Percentiles rank a stretch among this genome's conserved stretches.
Evolutionary conservation across 1,284 basidiomycete genomes (phyloP).

Genomic region (Gastroboletus turbinatus): DNA sequence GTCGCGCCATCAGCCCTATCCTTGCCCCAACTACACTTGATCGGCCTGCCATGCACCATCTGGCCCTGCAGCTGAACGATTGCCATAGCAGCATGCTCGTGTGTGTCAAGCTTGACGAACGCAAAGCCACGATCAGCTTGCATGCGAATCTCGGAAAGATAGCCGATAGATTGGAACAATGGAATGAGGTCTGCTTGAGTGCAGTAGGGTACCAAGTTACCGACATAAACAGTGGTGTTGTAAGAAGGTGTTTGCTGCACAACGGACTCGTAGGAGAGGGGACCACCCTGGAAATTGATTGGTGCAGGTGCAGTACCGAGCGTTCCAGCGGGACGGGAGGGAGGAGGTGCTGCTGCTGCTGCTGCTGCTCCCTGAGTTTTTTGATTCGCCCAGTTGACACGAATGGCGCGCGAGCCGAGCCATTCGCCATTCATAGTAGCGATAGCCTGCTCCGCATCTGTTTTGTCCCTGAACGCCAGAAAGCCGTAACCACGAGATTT

Average conservation of each 20-base stretch:
- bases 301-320: conserved; percentile 71
- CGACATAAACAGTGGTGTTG: conserved; percentile 97
- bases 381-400: conserved; percentile 99
- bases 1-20: conserved; percentile 77
- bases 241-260: conserved; percentile 87
- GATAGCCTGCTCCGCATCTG: conserved; percentile 97
- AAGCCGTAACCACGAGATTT: conserved; percentile 95
- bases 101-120: conserved; percentile 96
- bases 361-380: conserved; percentile 78
- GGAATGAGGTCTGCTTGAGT: conserved; percentile 96
- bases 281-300: conserved; percentile 84
- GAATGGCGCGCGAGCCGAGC: conserved; percentile 95
- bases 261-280: conserved; percentile 84
- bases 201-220: conserved; percentile 94
- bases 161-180: conserved; percentile 95
- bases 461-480: conserved; percentile 92
- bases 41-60: conserved; percentile 91
- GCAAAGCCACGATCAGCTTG: conserved; percentile 98
- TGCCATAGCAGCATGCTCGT: conserved; percentile 96
- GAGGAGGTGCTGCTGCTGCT: conserved; percentile 37
- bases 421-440: conserved; percentile 99
- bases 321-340: conserved; percentile 46
- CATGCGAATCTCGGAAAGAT: conserved; percentile 97
- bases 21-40: conserved; percentile 99
- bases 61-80: conserved; percentile 94